phyloP scores from a whole-genome alignment of 2,329 filamentous ascomycete species.

The Claviceps monticola region DNA sequence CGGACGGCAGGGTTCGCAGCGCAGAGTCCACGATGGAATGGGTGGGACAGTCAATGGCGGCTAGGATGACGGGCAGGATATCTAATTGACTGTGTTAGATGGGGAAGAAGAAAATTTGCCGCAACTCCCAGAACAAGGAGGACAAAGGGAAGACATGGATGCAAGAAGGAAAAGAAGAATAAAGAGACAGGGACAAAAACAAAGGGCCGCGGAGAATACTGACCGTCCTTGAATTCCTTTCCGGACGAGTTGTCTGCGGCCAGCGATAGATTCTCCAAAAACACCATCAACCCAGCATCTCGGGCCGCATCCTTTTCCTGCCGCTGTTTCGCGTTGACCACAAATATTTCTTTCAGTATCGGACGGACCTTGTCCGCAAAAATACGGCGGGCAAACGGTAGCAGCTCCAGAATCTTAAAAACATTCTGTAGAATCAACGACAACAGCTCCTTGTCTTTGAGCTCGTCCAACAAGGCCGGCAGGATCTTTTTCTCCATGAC shows the following conservation, averaged over 20 bases:
- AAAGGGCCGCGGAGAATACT: slow-evolving; percentile 14
- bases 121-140: neutral
- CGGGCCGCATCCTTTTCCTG: slow-evolving; percentile 68
- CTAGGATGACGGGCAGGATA: slow-evolving; percentile 70
- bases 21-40: slow-evolving; percentile 81
- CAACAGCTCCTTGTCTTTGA: slow-evolving; percentile 80
- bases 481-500: slow-evolving; percentile 93
- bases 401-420: slow-evolving; percentile 72
- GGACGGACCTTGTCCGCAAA: slow-evolving; percentile 84
- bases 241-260: slow-evolving; percentile 73
- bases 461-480: slow-evolving; percentile 77
- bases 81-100: slow-evolving; percentile 34
- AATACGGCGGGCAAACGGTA: slow-evolving; percentile 62
- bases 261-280: slow-evolving; percentile 68
- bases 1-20: slow-evolving; percentile 59
- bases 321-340: slow-evolving; percentile 40
- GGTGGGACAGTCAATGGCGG: slow-evolving; percentile 77
- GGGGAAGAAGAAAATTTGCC: too few relatives aligned
- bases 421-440: slow-evolving; percentile 80
- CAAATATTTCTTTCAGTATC: slow-evolving; percentile 68
- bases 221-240: slow-evolving; percentile 89
- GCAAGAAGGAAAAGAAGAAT: neutral
- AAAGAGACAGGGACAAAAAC: neutral
- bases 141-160: neutral
- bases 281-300: slow-evolving; percentile 82